phyloP scores from a whole-genome alignment of 257 asterid genomes.

The Fraxinus pennsylvanica region DNA sequence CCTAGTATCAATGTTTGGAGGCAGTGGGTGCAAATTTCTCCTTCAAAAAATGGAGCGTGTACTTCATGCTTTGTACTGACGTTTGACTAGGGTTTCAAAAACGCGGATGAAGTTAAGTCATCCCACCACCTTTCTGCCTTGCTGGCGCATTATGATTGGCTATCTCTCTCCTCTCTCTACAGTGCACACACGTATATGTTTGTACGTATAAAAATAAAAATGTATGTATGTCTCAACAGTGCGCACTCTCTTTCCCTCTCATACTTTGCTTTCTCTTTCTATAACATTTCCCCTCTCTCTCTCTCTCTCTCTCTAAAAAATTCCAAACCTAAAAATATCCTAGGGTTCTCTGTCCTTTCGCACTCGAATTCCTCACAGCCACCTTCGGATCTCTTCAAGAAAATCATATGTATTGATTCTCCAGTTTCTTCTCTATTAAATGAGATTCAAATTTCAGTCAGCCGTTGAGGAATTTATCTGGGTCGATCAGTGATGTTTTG shows the following conservation, averaged over 20 bases:
- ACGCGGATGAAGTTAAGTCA: conserved; percentile 40
- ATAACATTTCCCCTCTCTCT: conserved; percentile 28
- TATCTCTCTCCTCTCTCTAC: conserved; percentile 28
- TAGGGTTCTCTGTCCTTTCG: conserved; percentile 28
- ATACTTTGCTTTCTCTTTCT: conserved; percentile 4
- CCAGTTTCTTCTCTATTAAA: conserved; percentile 7
- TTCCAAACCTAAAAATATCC: conserved; percentile 40
- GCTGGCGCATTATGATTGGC: conserved; percentile 43
- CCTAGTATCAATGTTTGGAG: neutral
- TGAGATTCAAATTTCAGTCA: conserved; percentile 9
- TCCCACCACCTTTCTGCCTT: conserved; percentile 30
- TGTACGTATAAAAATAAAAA: conserved; percentile 14
- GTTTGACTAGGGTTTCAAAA: conserved; percentile 49
- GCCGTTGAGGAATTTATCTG: conserved; percentile 15
- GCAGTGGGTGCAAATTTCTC: neutral
- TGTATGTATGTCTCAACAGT: conserved; percentile 29
- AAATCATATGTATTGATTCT: neutral
- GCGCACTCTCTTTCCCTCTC: conserved; percentile 17
- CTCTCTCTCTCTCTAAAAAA: conserved; percentile 46
- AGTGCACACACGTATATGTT: conserved; percentile 15
- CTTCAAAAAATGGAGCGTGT: conserved; percentile 27
- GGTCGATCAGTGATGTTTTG: conserved; percentile 30
- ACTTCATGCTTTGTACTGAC: neutral
- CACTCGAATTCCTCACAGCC: conserved; percentile 24
- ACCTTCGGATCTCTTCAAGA: conserved; percentile 7